Conservation (phyloP, 2,329 filamentous ascomycete species). For the Aspergillus cejpii region DNA sequence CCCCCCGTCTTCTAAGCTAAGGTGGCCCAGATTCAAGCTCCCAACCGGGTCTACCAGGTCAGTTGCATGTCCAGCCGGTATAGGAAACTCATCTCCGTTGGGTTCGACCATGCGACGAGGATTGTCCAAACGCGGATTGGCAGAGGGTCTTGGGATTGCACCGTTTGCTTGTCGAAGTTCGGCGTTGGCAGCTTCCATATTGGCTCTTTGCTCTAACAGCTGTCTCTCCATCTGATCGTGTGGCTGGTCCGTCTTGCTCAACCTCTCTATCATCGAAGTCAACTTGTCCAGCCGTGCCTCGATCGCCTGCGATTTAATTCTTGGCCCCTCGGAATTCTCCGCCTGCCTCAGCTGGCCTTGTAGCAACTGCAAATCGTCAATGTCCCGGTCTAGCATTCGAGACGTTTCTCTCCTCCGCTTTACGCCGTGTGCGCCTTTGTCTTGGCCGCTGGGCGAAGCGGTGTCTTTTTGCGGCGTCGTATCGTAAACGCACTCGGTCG, state of each 20-base stretch:
- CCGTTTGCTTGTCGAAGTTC: slow-evolving; percentile 17
- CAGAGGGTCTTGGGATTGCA: slow-evolving; percentile 10
- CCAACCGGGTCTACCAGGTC: slow-evolving; percentile 40
- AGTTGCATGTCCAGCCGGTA: slow-evolving; percentile 37
- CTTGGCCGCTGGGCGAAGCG: slow-evolving; percentile 8
- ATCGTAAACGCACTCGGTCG: slow-evolving; percentile 41
- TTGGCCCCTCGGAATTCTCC: slow-evolving; percentile 21
- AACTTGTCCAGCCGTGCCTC: slow-evolving; percentile 41
- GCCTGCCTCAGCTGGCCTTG: slow-evolving; percentile 26
- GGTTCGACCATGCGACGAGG: slow-evolving; percentile 32
- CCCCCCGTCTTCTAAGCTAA: slow-evolving; percentile 41
- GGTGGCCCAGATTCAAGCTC: slow-evolving; percentile 37
- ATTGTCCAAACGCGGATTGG: slow-evolving; percentile 25
- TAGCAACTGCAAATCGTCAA: slow-evolving; percentile 30
- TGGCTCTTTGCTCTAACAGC: slow-evolving; percentile 12
- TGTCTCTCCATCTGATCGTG: slow-evolving; percentile 22
- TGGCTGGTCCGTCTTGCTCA: slow-evolving; percentile 33
- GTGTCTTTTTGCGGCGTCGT: slow-evolving; percentile 24
- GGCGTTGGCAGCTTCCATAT: slow-evolving; percentile 12
- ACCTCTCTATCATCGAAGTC: slow-evolving; percentile 40
- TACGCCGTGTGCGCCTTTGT: slow-evolving; percentile 23
- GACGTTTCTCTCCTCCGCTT: slow-evolving; percentile 33
- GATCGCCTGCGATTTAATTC: slow-evolving; percentile 34
- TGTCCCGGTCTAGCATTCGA: slow-evolving; percentile 24
- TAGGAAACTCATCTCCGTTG: slow-evolving; percentile 39